Evolutionary conservation across 352 stramenopile species (phyloP), one percentile per base, ranked within the genome.

Genomic region (Pythium coloratum): DNA sequence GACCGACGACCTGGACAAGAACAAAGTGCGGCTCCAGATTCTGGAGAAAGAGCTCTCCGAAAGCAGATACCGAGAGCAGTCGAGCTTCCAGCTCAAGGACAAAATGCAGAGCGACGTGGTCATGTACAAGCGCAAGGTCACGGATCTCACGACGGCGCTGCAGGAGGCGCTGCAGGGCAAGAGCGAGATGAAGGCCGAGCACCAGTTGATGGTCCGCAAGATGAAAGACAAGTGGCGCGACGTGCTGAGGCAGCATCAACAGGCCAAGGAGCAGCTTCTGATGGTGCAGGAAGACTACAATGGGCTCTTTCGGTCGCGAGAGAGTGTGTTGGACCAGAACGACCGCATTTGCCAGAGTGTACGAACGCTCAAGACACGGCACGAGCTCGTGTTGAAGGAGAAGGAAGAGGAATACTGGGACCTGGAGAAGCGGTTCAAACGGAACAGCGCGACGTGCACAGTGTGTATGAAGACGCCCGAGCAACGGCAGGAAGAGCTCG

Each of bases 221-320:
- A 86, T 88, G 74, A 91, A 91, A 64, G 64, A 84, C n/a, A 89
- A 89, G 38, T 89, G 80, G 81, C 71, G 77, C 38, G 83, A 90
- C 33, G 58, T 89, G 14, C 50, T 91, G 14, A 58, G 53, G 8
- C 71, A 20, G 12, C 67, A 83, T 32, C 70, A 80, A 18, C 79
- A 81, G 50, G 72, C 78, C 0, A 85, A 82, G 49, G 79, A 90
- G 53, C 80, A 90, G 44, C 61, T 89, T 2, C 36, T 73, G 64
- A 90, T 90, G 83, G 59, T 91, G 0, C 80, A 90, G 53, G 83
- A 91, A 62, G 84, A 91, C 60, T 92, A 90, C 65, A 74, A 77
- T n/a, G 82, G 77, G 1, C 71, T 90, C 14, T 92, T 80, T 26
- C 81, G 73, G 5, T 81, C 76, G 33, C 76, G 82, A 16, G 47